Percentiles rank a stretch among this genome's conserved stretches.
Conservation (phyloP, 2,329 filamentous ascomycete genomes). For the Phialocephala sp. region DNA sequence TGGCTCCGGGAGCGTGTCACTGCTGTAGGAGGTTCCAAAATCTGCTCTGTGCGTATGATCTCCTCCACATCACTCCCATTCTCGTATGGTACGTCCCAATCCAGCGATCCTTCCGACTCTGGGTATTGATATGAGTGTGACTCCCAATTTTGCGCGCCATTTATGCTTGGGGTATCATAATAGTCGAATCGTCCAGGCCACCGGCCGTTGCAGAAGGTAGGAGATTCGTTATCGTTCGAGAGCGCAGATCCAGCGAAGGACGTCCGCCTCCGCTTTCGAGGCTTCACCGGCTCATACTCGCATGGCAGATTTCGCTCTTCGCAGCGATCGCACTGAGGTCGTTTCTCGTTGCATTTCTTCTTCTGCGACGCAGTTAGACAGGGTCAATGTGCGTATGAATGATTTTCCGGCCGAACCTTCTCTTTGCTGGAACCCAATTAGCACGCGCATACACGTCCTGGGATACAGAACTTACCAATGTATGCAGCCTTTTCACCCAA, state of each 20-base stretch:
- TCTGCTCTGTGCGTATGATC: slow-evolving; percentile 30
- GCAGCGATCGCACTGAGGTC: slow-evolving; percentile 42
- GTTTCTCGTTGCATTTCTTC: slow-evolving; percentile 44
- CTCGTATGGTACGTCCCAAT: slow-evolving; percentile 33
- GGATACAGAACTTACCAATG: slow-evolving; percentile 37
- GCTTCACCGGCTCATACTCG: slow-evolving; percentile 43
- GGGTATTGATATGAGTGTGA: slow-evolving; percentile 32
- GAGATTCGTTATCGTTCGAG: slow-evolving; percentile 30
- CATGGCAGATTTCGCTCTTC: slow-evolving; percentile 38
- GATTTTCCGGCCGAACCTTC: slow-evolving; percentile 36
- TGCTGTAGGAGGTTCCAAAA: slow-evolving; percentile 16
- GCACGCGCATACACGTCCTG: slow-evolving; percentile 5
- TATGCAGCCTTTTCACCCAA: slow-evolving; percentile 38
- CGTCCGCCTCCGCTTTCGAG: slow-evolving; percentile 37
- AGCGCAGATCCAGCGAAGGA: slow-evolving; percentile 36
- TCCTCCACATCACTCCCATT: slow-evolving; percentile 37
- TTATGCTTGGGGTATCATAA: slow-evolving; percentile 16
- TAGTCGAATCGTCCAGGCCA: slow-evolving; percentile 36
- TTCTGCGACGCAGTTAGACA: slow-evolving; percentile 37
- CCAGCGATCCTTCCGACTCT: slow-evolving; percentile 29
- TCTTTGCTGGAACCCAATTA: slow-evolving; percentile 41
- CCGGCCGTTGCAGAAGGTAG: slow-evolving; percentile 28
- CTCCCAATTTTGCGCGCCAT: slow-evolving; percentile 34
- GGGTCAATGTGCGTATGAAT: not conserved
- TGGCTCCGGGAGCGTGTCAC: slow-evolving; percentile 36